Conservation (phyloP, 768 basidiomycete species). For the Sarcomyxa edulis region DNA sequence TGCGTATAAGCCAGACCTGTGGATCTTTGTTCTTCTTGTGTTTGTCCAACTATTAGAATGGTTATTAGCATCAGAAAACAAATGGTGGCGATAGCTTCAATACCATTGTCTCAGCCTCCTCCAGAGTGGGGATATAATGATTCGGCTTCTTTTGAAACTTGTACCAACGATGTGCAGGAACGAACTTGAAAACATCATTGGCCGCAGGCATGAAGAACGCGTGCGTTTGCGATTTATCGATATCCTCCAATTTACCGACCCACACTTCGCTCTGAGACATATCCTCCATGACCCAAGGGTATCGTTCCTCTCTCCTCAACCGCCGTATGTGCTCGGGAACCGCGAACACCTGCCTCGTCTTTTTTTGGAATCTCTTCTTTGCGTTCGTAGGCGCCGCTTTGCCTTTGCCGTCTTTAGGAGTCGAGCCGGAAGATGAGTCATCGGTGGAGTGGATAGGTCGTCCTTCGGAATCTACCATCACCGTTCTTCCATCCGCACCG, state of each 20-base stretch:
- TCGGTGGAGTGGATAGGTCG: conserved; percentile 51
- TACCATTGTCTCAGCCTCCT: conserved; percentile 44
- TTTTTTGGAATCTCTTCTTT: conserved; percentile 77
- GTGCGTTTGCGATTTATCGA: conserved; percentile 61
- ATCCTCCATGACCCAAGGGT: conserved; percentile 93
- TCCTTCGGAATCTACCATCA: conserved; percentile 80
- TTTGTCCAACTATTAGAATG: conserved; percentile 14
- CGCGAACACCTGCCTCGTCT: conserved; percentile 78
- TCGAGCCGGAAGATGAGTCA: conserved; percentile 17
- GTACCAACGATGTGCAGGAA: conserved; percentile 87
- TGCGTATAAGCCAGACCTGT: conserved; percentile 60
- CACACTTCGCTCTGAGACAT: conserved; percentile 65
- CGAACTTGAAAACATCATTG: conserved; percentile 81
- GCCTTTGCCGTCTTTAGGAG: conserved; percentile 32
- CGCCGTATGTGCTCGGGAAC: conserved; percentile 76
- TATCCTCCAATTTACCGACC: conserved; percentile 80
- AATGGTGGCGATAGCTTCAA: conserved; percentile 8
- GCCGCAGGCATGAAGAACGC: conserved; percentile 84
- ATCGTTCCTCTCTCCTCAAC: conserved; percentile 78
- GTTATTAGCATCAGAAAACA: conserved; percentile 14
- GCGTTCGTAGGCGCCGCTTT: conserved; percentile 35
- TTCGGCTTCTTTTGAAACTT: conserved; percentile 86
- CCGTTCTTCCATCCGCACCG: conserved; percentile 67
- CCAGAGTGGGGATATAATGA: conserved; percentile 66
- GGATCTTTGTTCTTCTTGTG: conserved; percentile 73